Evolutionary conservation across 2,329 filamentous ascomycete species (phyloP).

Genomic region (Trichoderma polysporum): DNA sequence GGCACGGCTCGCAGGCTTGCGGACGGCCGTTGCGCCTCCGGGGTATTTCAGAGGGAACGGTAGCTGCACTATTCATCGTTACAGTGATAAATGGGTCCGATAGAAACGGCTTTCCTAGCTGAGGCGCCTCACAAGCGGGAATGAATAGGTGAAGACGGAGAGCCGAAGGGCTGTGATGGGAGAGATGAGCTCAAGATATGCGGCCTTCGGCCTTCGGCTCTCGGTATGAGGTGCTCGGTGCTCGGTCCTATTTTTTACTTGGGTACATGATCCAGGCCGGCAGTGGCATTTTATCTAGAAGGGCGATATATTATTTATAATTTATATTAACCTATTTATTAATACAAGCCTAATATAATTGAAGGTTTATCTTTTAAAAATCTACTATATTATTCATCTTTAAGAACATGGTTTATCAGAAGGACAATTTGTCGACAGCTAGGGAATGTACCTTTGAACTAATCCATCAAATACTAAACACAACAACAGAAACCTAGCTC

Average conservation of each 20-base stretch:
- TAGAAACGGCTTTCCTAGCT: not conserved
- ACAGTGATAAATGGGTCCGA: not conserved
- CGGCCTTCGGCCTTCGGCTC: slow-evolving; percentile 8
- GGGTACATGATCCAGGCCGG: not conserved
- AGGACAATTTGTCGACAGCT: no score
- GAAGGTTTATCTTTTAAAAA: no score
- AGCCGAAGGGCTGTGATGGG: not conserved
- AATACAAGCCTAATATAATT: no score
- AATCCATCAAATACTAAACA: no score
- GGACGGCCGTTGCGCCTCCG: slow-evolving; percentile 16
- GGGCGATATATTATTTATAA: no score
- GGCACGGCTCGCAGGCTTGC: slow-evolving; percentile 17
- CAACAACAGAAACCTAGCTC: no score
- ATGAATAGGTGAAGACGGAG: not conserved
- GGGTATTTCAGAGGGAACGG: not conserved
- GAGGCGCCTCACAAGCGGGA: not conserved
- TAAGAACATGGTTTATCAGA: no score
- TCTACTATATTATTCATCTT: no score
- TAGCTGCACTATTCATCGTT: not conserved
- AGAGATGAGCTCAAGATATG: not conserved
- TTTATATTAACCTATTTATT: no score
- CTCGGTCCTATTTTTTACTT: not conserved
- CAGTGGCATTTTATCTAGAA: no score
- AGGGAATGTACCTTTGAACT: no score
- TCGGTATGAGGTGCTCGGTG: not conserved